These are phyloP conservation scores for Marasmius fiardii DNA, from an alignment of 1,284 basidiomycete species.

Conservation along the genomic window DNA sequence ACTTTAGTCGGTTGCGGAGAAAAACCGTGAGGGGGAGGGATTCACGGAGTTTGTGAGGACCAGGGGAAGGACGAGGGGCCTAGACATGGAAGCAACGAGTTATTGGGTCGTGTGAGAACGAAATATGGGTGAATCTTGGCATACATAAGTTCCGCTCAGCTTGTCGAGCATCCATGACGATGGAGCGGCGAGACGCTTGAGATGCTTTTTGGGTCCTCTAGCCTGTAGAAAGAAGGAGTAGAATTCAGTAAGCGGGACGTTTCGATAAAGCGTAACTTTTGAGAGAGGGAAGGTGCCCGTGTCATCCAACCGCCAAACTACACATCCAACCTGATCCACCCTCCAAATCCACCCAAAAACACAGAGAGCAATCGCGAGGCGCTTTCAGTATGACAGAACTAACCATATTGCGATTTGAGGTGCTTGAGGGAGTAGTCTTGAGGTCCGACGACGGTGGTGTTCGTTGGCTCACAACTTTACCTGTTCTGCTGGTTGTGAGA, in stretches of 20 bases:
- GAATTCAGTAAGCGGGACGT: slow-evolving; percentile 3
- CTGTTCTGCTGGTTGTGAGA: not conserved
- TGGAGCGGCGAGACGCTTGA: slow-evolving; percentile 97
- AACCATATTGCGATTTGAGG: not conserved
- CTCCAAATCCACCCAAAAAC: not conserved
- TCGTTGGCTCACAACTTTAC: not conserved
- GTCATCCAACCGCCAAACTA: slow-evolving; percentile 21
- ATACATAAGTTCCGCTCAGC: slow-evolving; percentile 94
- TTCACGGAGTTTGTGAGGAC: slow-evolving; percentile 99
- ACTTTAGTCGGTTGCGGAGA: slow-evolving; percentile 99
- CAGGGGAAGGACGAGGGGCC: slow-evolving; percentile 95
- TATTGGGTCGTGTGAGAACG: slow-evolving; percentile 10
- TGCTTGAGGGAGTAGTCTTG: not conserved
- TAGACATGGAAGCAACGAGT: slow-evolving; percentile 28
- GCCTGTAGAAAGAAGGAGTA: slow-evolving; percentile 46
- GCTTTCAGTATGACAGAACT: not conserved
- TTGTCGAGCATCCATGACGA: slow-evolving; percentile 99
- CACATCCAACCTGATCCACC: slow-evolving; percentile 8
- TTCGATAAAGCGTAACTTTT: not conserved
- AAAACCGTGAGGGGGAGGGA: slow-evolving; percentile 93
- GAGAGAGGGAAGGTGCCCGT: slow-evolving; percentile 1
- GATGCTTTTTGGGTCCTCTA: slow-evolving; percentile 99
- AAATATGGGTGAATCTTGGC: slow-evolving; percentile 30
- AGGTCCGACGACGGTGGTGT: not conserved
- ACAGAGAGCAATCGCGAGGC: not conserved